Evolutionary conservation across 2,329 filamentous ascomycete species (phyloP).

Genomic region (Aureobasidium leucospermi): DNA sequence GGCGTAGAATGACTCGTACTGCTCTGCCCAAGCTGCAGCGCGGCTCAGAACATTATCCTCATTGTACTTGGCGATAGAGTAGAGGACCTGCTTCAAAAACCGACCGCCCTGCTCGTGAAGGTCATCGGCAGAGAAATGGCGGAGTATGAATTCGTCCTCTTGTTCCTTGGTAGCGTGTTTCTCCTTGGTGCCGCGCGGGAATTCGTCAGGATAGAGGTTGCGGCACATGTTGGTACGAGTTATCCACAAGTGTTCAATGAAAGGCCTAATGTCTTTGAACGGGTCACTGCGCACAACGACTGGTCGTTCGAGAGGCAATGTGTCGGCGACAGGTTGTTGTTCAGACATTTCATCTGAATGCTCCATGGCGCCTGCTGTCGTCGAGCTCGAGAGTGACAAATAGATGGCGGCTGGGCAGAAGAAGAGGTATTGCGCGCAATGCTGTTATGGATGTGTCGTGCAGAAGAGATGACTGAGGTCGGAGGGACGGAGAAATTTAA

Average conservation of each 20-base stretch:
- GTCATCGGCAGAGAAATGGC: conserved; percentile 22
- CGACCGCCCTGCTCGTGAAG: conserved; percentile 24
- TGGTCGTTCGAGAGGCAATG: background rate
- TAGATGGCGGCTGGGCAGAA: background rate
- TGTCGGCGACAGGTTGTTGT: background rate
- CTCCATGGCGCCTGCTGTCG: background rate
- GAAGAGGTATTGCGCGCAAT: background rate
- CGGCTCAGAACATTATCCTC: conserved; percentile 20
- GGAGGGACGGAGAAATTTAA: background rate
- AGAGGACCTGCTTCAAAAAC: conserved; percentile 31
- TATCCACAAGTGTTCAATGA: conserved; percentile 22
- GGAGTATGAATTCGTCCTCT: conserved; percentile 26
- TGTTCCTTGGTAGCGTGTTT: conserved; percentile 18
- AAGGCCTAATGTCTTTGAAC: conserved; percentile 24
- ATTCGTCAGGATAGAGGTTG: conserved; percentile 26
- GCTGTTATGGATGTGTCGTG: background rate
- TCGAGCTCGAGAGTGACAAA: background rate
- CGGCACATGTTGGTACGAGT: conserved; percentile 22
- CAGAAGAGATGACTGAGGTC: background rate
- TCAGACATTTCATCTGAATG: background rate
- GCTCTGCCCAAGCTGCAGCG: conserved; percentile 20
- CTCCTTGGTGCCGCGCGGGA: conserved; percentile 20
- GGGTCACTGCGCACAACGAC: conserved; percentile 27
- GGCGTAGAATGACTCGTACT: conserved; percentile 18
- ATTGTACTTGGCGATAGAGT: conserved; percentile 26